Conservation (phyloP, 1,284 basidiomycete genomes). For the Taiwanofungus camphoratus region DNA sequence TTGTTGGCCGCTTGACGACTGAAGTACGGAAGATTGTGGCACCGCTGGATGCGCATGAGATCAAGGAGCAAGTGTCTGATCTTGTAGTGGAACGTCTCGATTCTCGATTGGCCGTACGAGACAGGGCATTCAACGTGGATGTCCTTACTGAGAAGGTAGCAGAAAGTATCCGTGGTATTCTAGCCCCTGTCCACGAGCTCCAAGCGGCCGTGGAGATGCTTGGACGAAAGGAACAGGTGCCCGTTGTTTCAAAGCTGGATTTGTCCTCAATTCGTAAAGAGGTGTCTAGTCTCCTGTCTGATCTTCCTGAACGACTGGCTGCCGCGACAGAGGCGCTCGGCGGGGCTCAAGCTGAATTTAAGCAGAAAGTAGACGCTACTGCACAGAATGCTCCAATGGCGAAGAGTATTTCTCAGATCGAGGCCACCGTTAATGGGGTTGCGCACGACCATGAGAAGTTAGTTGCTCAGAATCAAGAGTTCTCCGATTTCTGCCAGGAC, state of each 20-base stretch:
- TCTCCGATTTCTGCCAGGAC: conserved; percentile 44
- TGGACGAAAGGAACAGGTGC: conserved; percentile 28
- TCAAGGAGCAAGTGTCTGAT: conserved; percentile 81
- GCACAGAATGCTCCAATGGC: conserved; percentile 15
- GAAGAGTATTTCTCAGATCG: conserved; percentile 36
- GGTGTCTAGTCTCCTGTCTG: conserved; percentile 33
- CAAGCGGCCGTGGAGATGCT: conserved; percentile 38
- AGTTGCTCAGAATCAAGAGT: conserved; percentile 41
- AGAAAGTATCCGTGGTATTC: conserved; percentile 43
- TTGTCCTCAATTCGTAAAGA: conserved; percentile 20
- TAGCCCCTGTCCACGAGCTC: conserved; percentile 42
- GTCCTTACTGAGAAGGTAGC: conserved; percentile 48
- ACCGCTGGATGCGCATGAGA: conserved; percentile 73
- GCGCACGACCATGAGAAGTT: conserved; percentile 38
- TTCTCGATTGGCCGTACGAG: conserved; percentile 69
- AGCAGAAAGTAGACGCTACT: conserved; percentile 23
- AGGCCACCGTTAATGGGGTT: conserved; percentile 38
- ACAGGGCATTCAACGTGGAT: conserved; percentile 63
- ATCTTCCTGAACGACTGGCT: conserved; percentile 37
- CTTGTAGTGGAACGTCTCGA: conserved; percentile 78
- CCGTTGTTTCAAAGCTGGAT: conserved; percentile 13
- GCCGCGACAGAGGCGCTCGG: conserved; percentile 37
- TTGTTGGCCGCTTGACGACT: conserved; percentile 52
- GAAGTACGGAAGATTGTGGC: conserved; percentile 67
- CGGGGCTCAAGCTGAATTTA: conserved; percentile 30